phyloP scores from a whole-genome alignment of 257 asterid genomes.

The Schizonepeta tenuifolia region DNA sequence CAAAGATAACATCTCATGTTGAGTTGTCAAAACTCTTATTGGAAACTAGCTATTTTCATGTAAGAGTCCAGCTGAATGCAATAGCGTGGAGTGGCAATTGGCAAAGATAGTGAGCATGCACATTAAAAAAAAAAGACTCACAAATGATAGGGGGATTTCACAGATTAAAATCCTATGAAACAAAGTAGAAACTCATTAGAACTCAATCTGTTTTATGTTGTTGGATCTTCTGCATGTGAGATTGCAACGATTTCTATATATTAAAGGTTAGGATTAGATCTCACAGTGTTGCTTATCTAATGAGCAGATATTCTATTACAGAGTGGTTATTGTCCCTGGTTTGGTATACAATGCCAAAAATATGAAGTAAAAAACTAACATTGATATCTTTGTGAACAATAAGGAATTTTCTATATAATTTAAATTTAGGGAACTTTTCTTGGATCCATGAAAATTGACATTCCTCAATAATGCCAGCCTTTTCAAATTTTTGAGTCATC shows the following conservation, averaged over 20 bases:
- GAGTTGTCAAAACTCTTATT: constrained; percentile 28
- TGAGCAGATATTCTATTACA: constrained; percentile 9
- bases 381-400: constrained; percentile 12
- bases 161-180: constrained; percentile 15
- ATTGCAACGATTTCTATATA: constrained; percentile 36
- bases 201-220: constrained; percentile 12
- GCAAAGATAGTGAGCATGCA: constrained; percentile 20
- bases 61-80: constrained; percentile 21
- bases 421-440: constrained; percentile 7
- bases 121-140: background rate
- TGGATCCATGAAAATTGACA: background rate
- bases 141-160: background rate
- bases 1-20: constrained; percentile 18
- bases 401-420: background rate
- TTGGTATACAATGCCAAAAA: constrained; percentile 28
- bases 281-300: constrained; percentile 9
- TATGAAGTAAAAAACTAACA: constrained; percentile 1
- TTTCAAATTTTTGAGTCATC: background rate
- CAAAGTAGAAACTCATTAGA: constrained; percentile 25
- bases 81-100: background rate
- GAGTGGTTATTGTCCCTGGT: constrained; percentile 15
- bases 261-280: constrained; percentile 43
- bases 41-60: constrained; percentile 26
- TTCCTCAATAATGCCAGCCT: constrained; percentile 1
- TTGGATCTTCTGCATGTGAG: constrained; percentile 27